A percentile compares a stretch with the other conserved stretches of the same genome.
These are phyloP conservation scores for Boletus sp. DNA, from an alignment of 1,284 basidiomycete genomes.

Conservation along the genomic window DNA sequence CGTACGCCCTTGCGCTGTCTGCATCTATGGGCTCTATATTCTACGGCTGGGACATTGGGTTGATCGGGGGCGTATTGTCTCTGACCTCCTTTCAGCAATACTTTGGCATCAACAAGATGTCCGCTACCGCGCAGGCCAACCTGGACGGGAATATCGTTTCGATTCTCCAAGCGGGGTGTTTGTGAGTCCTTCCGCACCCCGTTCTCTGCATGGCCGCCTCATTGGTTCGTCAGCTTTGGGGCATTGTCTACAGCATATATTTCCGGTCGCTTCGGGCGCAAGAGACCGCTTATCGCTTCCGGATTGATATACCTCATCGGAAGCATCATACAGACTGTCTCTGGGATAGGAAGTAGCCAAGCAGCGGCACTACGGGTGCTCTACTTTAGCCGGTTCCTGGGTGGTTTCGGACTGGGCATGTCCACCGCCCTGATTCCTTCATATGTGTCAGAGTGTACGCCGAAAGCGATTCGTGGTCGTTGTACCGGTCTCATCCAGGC, in stretches of 20 bases:
- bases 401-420: constrained; percentile 48
- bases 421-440: constrained; percentile 53
- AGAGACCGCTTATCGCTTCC: constrained; percentile 45
- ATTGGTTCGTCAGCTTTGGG: constrained; percentile 37
- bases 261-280: constrained; percentile 44
- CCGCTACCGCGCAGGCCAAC: constrained; percentile 34
- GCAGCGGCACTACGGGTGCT: constrained; percentile 40
- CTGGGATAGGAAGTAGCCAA: constrained; percentile 40
- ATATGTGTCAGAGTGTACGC: constrained; percentile 56
- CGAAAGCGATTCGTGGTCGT: constrained; percentile 51
- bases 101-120: constrained; percentile 42
- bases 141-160: constrained; percentile 55
- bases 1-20: constrained; percentile 43
- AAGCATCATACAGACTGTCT: constrained; percentile 47
- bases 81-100: constrained; percentile 44
- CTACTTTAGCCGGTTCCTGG: constrained; percentile 48
- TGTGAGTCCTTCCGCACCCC: constrained; percentile 41
- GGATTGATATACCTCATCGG: constrained; percentile 55
- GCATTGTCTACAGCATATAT: constrained; percentile 41
- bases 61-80: constrained; percentile 48
- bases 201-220: not conserved
- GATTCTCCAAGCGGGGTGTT: constrained; percentile 53
- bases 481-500: constrained; percentile 58
- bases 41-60: constrained; percentile 37
- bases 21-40: constrained; percentile 48